Evolutionary conservation across 164 flowering plant genomes (phyloP), one percentile per base, ranked within the genome.

Genomic region (Nymphaea thermarum): DNA sequence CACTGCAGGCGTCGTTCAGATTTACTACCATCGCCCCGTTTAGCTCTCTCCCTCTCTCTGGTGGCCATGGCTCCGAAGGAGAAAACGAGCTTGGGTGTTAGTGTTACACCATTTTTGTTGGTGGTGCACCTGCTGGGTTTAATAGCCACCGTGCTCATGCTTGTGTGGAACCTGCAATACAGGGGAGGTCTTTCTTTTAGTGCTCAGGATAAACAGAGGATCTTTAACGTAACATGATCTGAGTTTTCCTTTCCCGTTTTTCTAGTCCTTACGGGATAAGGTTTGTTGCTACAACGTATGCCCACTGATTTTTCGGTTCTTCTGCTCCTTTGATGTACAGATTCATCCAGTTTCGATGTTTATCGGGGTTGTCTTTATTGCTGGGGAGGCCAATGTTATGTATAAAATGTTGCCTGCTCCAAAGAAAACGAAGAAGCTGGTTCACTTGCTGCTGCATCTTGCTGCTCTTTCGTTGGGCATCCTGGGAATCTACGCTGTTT

Each of bases 401-500:
- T 89, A 86, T 80, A 86, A 75, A 81, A 87, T 83, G 6, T 81
- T 91, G 3, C 3, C 43, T 15, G 82, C 82, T 15, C 67, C 68
- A 59, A 53, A 47, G 43, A n/a, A 43, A 10, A 77, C 73, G 61
- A 79, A 75, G 77, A 91, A 91, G 70, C 53, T 71, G n/a, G 63
- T 81, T 17, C 97, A 91, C 68, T 63, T 76, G 81, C n/a, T 64
- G 1, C 65, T 87, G 11, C 81, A 86, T 60, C 70, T 85, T 12
- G 57, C 69, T 2, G 89, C 87, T 6, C 41, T 89, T 15, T 61
- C 66, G 42, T 65, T 85, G 17, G 97, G 93, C 62, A 83, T 87
- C 53, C 72, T 84, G 11, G 97, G 95, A 1, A 60, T 91, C 6
- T 79, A 83, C 67, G 95, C 97, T 0, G 84, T 74, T 43, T 89